These are phyloP conservation scores for Ephemerocybe angulata DNA, from an alignment of 768 basidiomycete genomes.

Conservation along the genomic window DNA sequence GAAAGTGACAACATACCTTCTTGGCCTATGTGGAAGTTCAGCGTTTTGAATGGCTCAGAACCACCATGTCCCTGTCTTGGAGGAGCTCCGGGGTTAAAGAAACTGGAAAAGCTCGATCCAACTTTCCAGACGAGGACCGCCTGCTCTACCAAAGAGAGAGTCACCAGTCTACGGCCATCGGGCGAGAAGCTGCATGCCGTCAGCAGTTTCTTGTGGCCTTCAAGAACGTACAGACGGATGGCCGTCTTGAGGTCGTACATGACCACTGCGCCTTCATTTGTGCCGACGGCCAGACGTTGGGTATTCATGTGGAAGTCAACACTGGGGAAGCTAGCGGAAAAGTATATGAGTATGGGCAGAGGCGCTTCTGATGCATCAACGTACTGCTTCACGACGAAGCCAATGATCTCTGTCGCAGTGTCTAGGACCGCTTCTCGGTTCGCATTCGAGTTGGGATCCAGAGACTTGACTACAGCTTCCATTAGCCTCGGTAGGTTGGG, in stretches of 20 bases:
- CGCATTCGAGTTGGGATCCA: constrained; percentile 82
- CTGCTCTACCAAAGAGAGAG: constrained; percentile 81
- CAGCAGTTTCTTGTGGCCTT: constrained; percentile 80
- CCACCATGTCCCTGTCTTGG: constrained; percentile 84
- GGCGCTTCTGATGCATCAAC: too few species aligned
- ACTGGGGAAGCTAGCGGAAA: constrained; percentile 66
- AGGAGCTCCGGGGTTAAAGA: constrained; percentile 88
- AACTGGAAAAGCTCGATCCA: constrained; percentile 81
- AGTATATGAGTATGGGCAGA: background rate
- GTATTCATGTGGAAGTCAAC: constrained; percentile 89
- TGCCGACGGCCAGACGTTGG: constrained; percentile 91
- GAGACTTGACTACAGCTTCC: constrained; percentile 93
- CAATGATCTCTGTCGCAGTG: constrained; percentile 90
- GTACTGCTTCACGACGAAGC: constrained; percentile 91
- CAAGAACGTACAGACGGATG: constrained; percentile 90
- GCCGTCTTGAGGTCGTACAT: constrained; percentile 98
- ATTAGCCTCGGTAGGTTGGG: constrained; percentile 80
- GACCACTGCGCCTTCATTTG: constrained; percentile 87
- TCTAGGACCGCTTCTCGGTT: constrained; percentile 83
- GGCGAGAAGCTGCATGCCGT: constrained; percentile 90
- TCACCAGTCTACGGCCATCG: constrained; percentile 87
- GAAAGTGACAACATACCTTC: constrained; percentile 62
- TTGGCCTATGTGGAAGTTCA: constrained; percentile 80
- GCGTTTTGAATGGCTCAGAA: constrained; percentile 82
- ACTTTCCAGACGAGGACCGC: constrained; percentile 94